Percentiles rank a stretch among this genome's conserved stretches.
Conservation (phyloP, 2,329 filamentous ascomycete species). For the Epichloe scottii region DNA sequence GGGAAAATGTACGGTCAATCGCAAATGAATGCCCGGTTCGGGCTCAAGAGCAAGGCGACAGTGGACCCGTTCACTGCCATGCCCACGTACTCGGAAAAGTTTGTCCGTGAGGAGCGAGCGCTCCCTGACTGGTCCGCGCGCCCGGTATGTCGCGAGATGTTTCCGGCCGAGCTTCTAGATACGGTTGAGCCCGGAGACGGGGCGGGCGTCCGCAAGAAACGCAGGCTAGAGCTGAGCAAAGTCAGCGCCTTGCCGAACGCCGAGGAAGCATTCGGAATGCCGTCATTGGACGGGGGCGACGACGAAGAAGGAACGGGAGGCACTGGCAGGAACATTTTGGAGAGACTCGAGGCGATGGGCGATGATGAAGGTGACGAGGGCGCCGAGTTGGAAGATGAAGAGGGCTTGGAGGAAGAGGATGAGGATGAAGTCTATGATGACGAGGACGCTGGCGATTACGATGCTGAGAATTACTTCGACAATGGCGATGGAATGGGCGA, state of each 20-base stretch:
- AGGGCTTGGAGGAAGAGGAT: slow-evolving; percentile 31
- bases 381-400: slow-evolving; percentile 38
- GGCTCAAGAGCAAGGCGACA: slow-evolving; percentile 40
- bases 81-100: slow-evolving; percentile 45
- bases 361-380: slow-evolving; percentile 39
- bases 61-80: slow-evolving; percentile 46
- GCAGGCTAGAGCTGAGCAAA: slow-evolving; percentile 31
- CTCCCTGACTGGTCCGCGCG: slow-evolving; percentile 40
- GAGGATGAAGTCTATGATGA: slow-evolving; percentile 42
- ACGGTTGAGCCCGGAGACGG: slow-evolving; percentile 35
- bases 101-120: slow-evolving; percentile 36
- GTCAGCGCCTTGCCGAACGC: slow-evolving; percentile 36
- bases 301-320: slow-evolving; percentile 17
- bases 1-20: slow-evolving; percentile 40
- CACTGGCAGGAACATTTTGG: slow-evolving; percentile 27
- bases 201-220: slow-evolving; percentile 28
- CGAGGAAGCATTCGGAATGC: slow-evolving; percentile 36
- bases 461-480: slow-evolving; percentile 49
- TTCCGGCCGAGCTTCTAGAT: slow-evolving; percentile 42
- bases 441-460: slow-evolving; percentile 47
- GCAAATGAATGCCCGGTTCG: slow-evolving; percentile 46
- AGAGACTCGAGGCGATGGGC: slow-evolving; percentile 32
- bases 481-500: slow-evolving; percentile 42
- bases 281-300: slow-evolving; percentile 14
- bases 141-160: slow-evolving; percentile 39